A percentile compares a stretch with the other conserved stretches of the same genome.
These are phyloP conservation scores for Barnettozyma salicaria DNA, from an alignment of 805 yeast species.

Conservation along the genomic window DNA sequence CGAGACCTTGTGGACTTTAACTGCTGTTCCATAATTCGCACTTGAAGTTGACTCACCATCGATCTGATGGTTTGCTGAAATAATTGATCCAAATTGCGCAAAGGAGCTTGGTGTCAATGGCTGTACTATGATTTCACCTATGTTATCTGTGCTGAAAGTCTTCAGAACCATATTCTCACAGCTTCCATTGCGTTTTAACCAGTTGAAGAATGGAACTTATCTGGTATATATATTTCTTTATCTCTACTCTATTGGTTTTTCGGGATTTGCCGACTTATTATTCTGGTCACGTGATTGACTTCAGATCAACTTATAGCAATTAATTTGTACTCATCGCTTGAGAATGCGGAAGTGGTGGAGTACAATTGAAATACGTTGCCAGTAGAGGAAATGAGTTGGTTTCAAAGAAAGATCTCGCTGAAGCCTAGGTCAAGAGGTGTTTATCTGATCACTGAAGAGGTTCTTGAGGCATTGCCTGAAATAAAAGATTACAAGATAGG, in stretches of 20 bases:
- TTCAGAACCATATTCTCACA: slow-evolving; percentile 26
- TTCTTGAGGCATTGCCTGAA: slow-evolving; percentile 50
- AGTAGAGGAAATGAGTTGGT: slow-evolving; percentile 51
- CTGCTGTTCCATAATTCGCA: slow-evolving; percentile 95
- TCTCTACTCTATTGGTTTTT: no score
- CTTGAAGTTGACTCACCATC: slow-evolving; percentile 33
- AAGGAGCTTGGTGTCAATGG: slow-evolving; percentile 64
- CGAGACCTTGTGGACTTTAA: slow-evolving; percentile 67
- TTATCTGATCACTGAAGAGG: slow-evolving; percentile 67
- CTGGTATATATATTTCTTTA: neutral
- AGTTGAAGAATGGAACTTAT: no score
- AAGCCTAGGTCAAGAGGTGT: slow-evolving; percentile 58
- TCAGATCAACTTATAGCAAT: no score
- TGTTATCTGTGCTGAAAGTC: slow-evolving; percentile 29
- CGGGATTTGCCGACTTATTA: neutral
- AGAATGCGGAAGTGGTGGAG: no score
- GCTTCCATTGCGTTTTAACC: no score
- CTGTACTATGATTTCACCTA: slow-evolving; percentile 32
- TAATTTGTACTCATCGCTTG: neutral
- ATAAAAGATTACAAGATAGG: slow-evolving; percentile 57
- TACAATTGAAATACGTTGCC: no score
- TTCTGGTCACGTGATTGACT: no score
- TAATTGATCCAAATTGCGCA: slow-evolving; percentile 64
- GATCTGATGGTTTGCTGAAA: slow-evolving; percentile 74
- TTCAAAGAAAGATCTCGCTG: slow-evolving; percentile 49